Evolutionary conservation across 805 yeast species (phyloP).

Genomic region (Starmerella geochares): DNA sequence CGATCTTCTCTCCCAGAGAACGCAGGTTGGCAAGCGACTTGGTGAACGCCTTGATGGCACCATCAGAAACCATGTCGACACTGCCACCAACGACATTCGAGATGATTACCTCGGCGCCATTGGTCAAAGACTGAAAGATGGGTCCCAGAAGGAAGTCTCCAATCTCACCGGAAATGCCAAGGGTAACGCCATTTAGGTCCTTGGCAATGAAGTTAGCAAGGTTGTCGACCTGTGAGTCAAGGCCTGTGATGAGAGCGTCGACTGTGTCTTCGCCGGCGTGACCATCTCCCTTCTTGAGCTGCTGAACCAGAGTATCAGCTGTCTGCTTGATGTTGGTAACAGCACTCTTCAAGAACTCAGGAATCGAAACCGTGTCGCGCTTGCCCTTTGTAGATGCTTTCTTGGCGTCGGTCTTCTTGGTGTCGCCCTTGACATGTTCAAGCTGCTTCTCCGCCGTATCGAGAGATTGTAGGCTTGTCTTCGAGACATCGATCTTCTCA

Average conservation of each 20-base stretch:
- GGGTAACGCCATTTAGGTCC: constrained; percentile 22
- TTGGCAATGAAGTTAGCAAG: constrained; percentile 21
- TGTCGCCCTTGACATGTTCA: constrained; percentile 7
- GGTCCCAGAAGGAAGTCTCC: constrained; percentile 27
- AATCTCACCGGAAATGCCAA: constrained; percentile 26
- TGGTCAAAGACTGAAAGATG: constrained; percentile 28
- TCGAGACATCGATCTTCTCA: constrained; percentile 16
- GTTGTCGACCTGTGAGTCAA: constrained; percentile 32
- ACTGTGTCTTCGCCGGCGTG: constrained; percentile 24
- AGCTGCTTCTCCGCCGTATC: constrained; percentile 21
- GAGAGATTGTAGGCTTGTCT: constrained; percentile 8
- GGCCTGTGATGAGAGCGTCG: constrained; percentile 28
- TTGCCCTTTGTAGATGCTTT: constrained; percentile 7
- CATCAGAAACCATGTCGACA: constrained; percentile 27
- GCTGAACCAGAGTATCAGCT: constrained; percentile 20
- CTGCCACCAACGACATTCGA: constrained; percentile 27
- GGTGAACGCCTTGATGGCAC: constrained; percentile 23
- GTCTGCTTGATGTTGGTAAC: constrained; percentile 22
- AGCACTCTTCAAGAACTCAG: constrained; percentile 15
- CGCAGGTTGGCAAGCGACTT: constrained; percentile 21
- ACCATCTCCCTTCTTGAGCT: constrained; percentile 21
- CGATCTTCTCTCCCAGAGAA: constrained; percentile 22
- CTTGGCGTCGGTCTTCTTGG: constrained; percentile 8
- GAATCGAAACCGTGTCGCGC: constrained; percentile 8
- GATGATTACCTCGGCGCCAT: constrained; percentile 30